Conservation (phyloP, 2,329 filamentous ascomycete species). For the Cladobotryum mycophilum region DNA sequence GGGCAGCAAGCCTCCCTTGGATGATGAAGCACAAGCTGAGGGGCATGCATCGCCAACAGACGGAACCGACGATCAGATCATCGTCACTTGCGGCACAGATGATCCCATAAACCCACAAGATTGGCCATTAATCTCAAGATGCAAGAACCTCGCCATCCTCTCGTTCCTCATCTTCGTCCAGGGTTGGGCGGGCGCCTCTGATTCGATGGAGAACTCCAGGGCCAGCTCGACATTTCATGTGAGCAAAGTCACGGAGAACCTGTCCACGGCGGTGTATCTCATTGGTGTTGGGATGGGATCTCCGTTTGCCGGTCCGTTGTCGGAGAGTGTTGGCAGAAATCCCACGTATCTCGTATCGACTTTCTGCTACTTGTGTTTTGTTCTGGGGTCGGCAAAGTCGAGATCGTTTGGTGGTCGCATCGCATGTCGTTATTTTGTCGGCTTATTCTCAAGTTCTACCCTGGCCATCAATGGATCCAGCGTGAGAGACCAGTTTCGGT, state of each 20-base stretch:
- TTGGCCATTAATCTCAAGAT: slow-evolving; percentile 28
- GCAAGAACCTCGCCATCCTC: slow-evolving; percentile 28
- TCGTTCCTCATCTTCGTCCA: slow-evolving; percentile 40
- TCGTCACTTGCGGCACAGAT: slow-evolving; percentile 9
- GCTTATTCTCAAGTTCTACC: slow-evolving; percentile 33
- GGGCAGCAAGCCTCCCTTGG: no score
- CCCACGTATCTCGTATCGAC: slow-evolving; percentile 42
- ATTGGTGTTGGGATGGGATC: slow-evolving; percentile 43
- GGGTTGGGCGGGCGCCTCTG: slow-evolving; percentile 41
- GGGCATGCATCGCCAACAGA: no score
- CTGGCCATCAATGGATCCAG: slow-evolving; percentile 36
- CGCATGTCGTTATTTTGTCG: slow-evolving; percentile 43
- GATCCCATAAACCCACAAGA: slow-evolving; percentile 37
- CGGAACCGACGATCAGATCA: background rate
- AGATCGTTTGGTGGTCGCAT: slow-evolving; percentile 41
- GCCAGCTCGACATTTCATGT: slow-evolving; percentile 36
- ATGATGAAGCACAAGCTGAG: no score
- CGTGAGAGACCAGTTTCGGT: slow-evolving; percentile 41
- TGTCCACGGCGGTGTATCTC: slow-evolving; percentile 41
- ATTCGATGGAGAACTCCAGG: slow-evolving; percentile 37
- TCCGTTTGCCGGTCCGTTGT: slow-evolving; percentile 42
- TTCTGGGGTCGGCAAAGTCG: slow-evolving; percentile 41
- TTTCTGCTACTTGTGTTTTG: slow-evolving; percentile 40
- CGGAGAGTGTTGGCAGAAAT: slow-evolving; percentile 43
- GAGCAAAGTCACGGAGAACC: slow-evolving; percentile 35